Base-by-base conservation (phyloP, 148 eudicot genomes). In the Heliosperma pusillum region DNA sequence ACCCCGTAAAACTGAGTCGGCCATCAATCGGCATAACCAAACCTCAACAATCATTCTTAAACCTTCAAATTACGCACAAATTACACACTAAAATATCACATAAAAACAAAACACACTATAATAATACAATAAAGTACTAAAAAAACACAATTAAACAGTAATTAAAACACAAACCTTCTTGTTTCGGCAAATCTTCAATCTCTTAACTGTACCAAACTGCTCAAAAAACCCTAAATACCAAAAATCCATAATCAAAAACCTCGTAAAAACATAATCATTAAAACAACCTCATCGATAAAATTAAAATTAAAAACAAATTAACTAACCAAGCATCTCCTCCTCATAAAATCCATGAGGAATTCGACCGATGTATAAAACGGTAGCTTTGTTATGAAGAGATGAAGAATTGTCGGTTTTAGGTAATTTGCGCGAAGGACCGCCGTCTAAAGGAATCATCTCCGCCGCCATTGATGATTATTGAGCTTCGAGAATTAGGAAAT, bases 271-370 rank as follows among this genome's bases (percentile, higher is more conserved):
- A 40, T 10, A 33, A 74, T 29, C 27, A 29, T 6, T 36, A 50
- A 12, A 69, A 36, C 21, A 19, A 26, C 12, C 12, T 62, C 44
- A 27, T 15, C 57, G n/a, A 4, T 22, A 3, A 63, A 19, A 11
- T 24, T 7, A 44, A 55, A 26, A 0, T 42, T 25, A 72, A 22
- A 25, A 40, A 12, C 40, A 47, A 40, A 55, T 24, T 53, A 2
- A 47, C 44, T 67, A 27, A 94, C 98, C 97, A 84, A 83, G 88
- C 97, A 91, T 91, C 83, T 94, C 97, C 47, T 85, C 85, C 87
- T 94, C 98, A 62, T 91, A 91, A 67, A 94, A 94, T 4, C 98
- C 98, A 78, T 91, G 97, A 1, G 98, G 98, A 73, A 94, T 89
- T 59, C 98, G 86, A 24, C 96, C 97, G 56, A 94, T 86, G 71